Evolutionary conservation across 2,329 filamentous ascomycete genomes (phyloP).

Genomic region (Trichoderma atrobrunneum): DNA sequence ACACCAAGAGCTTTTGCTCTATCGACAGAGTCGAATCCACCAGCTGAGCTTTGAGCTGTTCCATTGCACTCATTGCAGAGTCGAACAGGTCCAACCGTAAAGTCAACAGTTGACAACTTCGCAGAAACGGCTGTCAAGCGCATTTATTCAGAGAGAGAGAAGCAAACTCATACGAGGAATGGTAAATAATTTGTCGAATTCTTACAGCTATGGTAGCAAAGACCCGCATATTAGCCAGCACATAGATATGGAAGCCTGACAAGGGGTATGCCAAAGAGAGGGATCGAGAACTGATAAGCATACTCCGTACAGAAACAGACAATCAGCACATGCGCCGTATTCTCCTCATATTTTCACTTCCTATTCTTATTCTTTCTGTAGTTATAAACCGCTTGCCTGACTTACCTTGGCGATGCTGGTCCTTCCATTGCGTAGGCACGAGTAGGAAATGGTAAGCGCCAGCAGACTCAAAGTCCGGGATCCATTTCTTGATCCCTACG

Average conservation of each 20-base stretch:
- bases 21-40: background rate
- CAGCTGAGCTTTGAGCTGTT: background rate
- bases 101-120: no score
- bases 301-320: no score
- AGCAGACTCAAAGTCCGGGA: background rate
- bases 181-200: background rate
- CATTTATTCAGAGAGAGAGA: background rate
- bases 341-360: no score
- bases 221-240: background rate
- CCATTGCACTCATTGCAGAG: background rate
- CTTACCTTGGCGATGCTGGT: background rate
- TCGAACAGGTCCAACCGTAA: background rate
- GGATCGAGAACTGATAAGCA: no score
- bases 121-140: background rate
- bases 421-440: background rate
- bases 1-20: background rate
- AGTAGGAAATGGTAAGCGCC: background rate
- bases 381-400: background rate
- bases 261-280: no score
- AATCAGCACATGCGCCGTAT: no score
- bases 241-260: background rate
- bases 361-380: no score
- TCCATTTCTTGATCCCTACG: background rate
- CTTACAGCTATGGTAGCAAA: background rate
- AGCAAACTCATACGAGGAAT: background rate